Evolutionary conservation across 805 yeast species (phyloP).

Genomic region (Ogataea trehaloabstinens): DNA sequence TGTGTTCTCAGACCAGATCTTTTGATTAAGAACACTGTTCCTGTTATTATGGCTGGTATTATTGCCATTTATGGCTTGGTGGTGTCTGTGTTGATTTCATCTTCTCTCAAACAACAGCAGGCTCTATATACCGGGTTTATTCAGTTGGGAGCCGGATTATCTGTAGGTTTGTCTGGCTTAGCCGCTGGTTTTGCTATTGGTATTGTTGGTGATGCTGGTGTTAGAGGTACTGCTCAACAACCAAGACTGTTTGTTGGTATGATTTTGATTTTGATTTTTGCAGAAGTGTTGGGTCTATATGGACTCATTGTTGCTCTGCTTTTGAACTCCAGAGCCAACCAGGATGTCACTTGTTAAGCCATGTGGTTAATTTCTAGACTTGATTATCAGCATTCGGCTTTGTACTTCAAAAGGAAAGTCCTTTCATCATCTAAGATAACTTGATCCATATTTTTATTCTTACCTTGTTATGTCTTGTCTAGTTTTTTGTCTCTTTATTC

Average conservation of each 20-base stretch:
- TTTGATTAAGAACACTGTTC: slow-evolving; percentile 88
- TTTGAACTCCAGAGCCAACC: slow-evolving; percentile 96
- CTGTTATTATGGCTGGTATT: slow-evolving; percentile 99
- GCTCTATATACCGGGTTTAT: slow-evolving; percentile 96
- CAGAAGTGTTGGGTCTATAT: slow-evolving; percentile 95
- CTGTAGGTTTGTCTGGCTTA: slow-evolving; percentile 94
- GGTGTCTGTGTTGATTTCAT: slow-evolving; percentile 91
- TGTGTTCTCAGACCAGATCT: slow-evolving; percentile 97
- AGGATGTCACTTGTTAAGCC: slow-evolving; percentile 76
- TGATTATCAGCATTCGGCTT: slow-evolving; percentile 1
- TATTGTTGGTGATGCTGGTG: slow-evolving; percentile 99
- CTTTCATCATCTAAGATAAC: not conserved
- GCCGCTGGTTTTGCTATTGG: slow-evolving; percentile 99
- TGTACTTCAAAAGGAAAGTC: not conserved
- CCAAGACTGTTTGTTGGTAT: slow-evolving; percentile 98
- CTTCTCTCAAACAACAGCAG: slow-evolving; percentile 83
- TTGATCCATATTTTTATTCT: slow-evolving; percentile 2
- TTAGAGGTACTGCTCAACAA: slow-evolving; percentile 96
- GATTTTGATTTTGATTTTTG: slow-evolving; percentile 97
- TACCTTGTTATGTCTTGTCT: not conserved
- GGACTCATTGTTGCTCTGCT: slow-evolving; percentile 97
- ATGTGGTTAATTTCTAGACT: slow-evolving; percentile 1
- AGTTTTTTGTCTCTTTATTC: not conserved
- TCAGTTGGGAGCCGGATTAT: slow-evolving; percentile 96
- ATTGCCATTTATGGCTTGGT: slow-evolving; percentile 98